phyloP scores from a whole-genome alignment of 257 asterid genomes.

The Linaria vulgaris region DNA sequence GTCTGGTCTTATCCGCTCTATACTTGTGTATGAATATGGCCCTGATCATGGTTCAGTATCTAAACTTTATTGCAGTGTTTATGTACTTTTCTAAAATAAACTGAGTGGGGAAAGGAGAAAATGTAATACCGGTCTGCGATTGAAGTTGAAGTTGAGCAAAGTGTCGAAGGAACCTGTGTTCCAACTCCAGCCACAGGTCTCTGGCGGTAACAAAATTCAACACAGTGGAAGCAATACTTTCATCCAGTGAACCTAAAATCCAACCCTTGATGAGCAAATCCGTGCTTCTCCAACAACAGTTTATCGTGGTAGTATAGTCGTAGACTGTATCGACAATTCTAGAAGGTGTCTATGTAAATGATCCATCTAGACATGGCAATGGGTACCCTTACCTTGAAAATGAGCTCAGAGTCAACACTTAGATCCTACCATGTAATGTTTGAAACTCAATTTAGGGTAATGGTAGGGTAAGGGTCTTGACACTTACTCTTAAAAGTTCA shows the following conservation, averaged over 20 bases:
- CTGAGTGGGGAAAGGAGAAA: no score
- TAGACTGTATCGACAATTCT: background rate
- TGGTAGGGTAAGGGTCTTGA: no score
- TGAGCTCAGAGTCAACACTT: no score
- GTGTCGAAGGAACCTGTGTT: background rate
- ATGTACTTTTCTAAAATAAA: no score
- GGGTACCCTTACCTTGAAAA: no score
- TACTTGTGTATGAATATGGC: no score
- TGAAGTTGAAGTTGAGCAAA: background rate
- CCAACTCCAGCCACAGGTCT: slow-evolving; percentile 22
- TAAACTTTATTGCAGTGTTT: no score
- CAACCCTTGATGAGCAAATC: slow-evolving; percentile 26
- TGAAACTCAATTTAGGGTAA: no score
- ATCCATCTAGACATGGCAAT: no score
- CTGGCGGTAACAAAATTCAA: slow-evolving; percentile 7
- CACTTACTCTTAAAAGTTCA: no score
- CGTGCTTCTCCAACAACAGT: slow-evolving; percentile 20
- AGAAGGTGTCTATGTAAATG: background rate
- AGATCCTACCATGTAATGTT: no score
- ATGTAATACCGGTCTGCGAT: background rate
- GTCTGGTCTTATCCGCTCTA: background rate
- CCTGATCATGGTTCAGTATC: background rate
- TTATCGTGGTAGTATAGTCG: background rate
- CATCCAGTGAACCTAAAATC: slow-evolving; percentile 23
- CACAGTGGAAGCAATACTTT: background rate